Evolutionary conservation across 2,329 filamentous ascomycete species (phyloP).

Genomic region (Podosphaera xanthii): DNA sequence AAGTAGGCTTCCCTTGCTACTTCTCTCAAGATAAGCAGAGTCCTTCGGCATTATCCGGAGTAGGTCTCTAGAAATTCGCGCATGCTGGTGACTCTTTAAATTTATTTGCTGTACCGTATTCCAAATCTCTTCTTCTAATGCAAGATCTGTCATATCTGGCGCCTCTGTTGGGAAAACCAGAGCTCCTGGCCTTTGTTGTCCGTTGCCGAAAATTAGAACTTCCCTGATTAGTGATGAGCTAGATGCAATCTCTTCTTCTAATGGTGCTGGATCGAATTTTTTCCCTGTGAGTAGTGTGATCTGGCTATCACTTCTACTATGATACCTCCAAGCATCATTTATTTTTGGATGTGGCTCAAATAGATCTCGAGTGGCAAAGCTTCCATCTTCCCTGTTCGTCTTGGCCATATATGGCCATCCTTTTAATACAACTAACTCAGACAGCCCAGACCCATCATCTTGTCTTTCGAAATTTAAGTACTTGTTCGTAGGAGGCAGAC

Average conservation of each 20-base stretch:
- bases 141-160: slow-evolving; percentile 12
- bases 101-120: slow-evolving; percentile 25
- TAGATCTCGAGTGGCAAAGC: slow-evolving; percentile 39
- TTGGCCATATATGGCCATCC: slow-evolving; percentile 38
- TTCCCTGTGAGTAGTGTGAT: slow-evolving; percentile 41
- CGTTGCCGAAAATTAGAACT: slow-evolving; percentile 38
- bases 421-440: slow-evolving; percentile 30
- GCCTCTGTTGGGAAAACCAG: slow-evolving; percentile 25
- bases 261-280: slow-evolving; percentile 41
- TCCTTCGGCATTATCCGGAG: slow-evolving; percentile 10
- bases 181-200: slow-evolving; percentile 29
- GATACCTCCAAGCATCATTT: slow-evolving; percentile 34
- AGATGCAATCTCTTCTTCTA: slow-evolving; percentile 29
- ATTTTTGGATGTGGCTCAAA: slow-evolving; percentile 31
- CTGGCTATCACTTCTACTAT: slow-evolving; percentile 36
- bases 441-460: slow-evolving; percentile 18
- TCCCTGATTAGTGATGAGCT: slow-evolving; percentile 24
- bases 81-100: slow-evolving; percentile 24
- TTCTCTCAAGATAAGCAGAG: slow-evolving; percentile 25
- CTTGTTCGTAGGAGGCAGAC: slow-evolving; percentile 16
- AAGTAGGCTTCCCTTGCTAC: slow-evolving; percentile 38
- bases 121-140: slow-evolving; percentile 22
- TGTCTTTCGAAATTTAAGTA: slow-evolving; percentile 25
- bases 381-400: slow-evolving; percentile 32
- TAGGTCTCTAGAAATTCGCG: slow-evolving; percentile 20